phyloP scores from a whole-genome alignment of 805 yeast genomes.

The Diddensiella santjacobensis region DNA sequence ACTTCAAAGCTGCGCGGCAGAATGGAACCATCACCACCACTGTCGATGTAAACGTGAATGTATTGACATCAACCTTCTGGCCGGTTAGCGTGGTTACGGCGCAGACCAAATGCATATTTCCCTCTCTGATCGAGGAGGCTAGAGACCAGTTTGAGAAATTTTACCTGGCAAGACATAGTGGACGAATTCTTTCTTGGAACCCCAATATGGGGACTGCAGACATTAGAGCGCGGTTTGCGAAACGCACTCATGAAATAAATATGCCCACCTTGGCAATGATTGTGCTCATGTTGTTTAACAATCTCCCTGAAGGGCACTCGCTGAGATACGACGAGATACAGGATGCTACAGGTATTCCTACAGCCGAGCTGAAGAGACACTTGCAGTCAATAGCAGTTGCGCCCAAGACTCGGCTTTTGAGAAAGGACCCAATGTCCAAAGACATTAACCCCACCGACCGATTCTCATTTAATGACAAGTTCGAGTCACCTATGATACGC shows the following conservation, averaged over 20 bases:
- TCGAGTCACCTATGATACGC: constrained; percentile 62
- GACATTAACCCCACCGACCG: constrained; percentile 60
- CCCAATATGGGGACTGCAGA: constrained; percentile 83
- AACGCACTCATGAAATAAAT: constrained; percentile 69
- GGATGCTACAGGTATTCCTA: constrained; percentile 67
- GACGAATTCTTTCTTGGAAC: constrained; percentile 70
- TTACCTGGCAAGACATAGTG: constrained; percentile 50
- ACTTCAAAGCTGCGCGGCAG: constrained; percentile 33
- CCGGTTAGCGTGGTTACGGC: constrained; percentile 48
- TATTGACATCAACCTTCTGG: constrained; percentile 65
- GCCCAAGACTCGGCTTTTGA: constrained; percentile 70
- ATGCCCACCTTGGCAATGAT: constrained; percentile 80
- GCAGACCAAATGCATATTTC: constrained; percentile 30
- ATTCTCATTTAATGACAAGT: constrained; percentile 64
- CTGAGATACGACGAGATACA: constrained; percentile 61
- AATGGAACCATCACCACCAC: constrained; percentile 22
- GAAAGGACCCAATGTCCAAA: constrained; percentile 70
- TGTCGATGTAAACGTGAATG: constrained; percentile 45
- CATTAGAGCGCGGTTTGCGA: constrained; percentile 63
- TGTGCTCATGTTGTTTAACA: constrained; percentile 69
- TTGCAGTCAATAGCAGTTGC: constrained; percentile 82
- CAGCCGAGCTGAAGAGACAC: constrained; percentile 67
- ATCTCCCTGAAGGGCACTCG: constrained; percentile 38
- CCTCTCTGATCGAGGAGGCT: constrained; percentile 42
- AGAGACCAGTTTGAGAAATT: constrained; percentile 47